A percentile compares a stretch with the other conserved stretches of the same genome.
These are phyloP conservation scores for Heterobasidion annosum DNA, from an alignment of 1,284 basidiomycete genomes.

Conservation along the genomic window DNA sequence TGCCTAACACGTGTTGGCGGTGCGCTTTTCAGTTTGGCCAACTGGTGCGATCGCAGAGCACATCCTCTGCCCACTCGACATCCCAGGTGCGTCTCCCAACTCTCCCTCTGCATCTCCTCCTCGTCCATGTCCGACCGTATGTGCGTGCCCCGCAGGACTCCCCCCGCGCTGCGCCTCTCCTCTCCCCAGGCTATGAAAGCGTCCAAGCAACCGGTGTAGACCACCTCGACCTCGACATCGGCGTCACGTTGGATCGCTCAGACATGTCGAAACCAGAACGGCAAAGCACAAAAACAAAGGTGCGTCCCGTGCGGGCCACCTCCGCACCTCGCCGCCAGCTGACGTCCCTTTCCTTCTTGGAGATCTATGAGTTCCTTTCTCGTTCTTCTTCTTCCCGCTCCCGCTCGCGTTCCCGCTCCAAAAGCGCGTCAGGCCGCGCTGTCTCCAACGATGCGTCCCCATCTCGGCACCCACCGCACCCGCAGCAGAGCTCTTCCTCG, in stretches of 20 bases:
- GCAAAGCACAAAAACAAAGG: constrained; percentile 8
- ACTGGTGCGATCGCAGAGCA: constrained; percentile 22
- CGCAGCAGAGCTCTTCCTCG: constrained; percentile 16
- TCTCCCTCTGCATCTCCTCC: not conserved
- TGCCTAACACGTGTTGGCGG: constrained; percentile 28
- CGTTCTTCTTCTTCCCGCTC: constrained; percentile 20
- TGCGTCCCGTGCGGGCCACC: constrained; percentile 1
- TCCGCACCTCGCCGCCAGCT: not conserved
- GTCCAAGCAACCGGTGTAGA: constrained; percentile 7
- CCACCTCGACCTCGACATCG: constrained; percentile 9
- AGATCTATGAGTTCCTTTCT: constrained; percentile 26
- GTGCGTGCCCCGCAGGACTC: constrained; percentile 10
- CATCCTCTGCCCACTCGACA: constrained; percentile 6
- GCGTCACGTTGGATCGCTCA: constrained; percentile 5
- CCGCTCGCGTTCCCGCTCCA: constrained; percentile 21
- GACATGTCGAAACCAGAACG: constrained; percentile 2
- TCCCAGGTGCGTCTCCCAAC: not conserved
- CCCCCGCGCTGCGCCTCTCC: constrained; percentile 10
- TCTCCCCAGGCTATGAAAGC: constrained; percentile 10
- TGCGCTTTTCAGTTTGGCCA: constrained; percentile 14
- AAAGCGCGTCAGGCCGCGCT: constrained; percentile 19
- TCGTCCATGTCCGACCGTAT: constrained; percentile 9
- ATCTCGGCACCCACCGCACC: constrained; percentile 13
- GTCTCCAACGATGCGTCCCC: constrained; percentile 19
- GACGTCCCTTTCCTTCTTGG: not conserved